Evolutionary conservation across 2,329 filamentous ascomycete species (phyloP), one percentile per base, ranked within the genome.

Genomic region (Colletotrichum kahawae): DNA sequence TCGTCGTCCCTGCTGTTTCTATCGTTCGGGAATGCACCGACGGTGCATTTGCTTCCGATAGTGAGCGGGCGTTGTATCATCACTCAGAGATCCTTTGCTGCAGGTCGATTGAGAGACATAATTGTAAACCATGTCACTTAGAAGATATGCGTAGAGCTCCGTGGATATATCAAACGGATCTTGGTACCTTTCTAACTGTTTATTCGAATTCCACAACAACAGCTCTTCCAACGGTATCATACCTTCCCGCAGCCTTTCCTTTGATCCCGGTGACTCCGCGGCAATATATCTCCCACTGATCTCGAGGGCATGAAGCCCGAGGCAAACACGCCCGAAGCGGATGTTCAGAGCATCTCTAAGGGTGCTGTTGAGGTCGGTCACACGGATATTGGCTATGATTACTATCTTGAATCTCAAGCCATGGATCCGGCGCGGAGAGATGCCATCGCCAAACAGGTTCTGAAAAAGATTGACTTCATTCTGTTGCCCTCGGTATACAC

Each of bases 11-110:
- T 51, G 12, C n/a, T 51, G n/a, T 51, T 7, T 4, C 12, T 24
- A 4, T 0, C 0, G n/a, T 24, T 7, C 43, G 43, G 43, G 5
- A 10, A 21, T 10, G n/a, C 0, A 2, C 43, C 43, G 4, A 51
- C n/a, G n/a, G 43, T 0, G n/a, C 0, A 51, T 51, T 7, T 4
- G n/a, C 43, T 51, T 1, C n/a, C n/a, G 43, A 51, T 51, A 13
- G 1, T 21, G 43, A 51, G n/a, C 43, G 43, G 43, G 43, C 43
- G 43, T 13, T 51, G n/a, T 4, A 4, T 21, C 0, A 13, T 51
- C 43, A 51, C 10, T 10, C 43, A 14, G 0, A 0, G 21, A 51
- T 51, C n/a, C 2, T 12, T 21, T 51, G 10, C 43, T 51, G 43
- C 43, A 21, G n/a, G 21, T 0, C n/a, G 0, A 51, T 51, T n/a